Conservation (phyloP, 1,284 basidiomycete genomes). For the Cryptococcus sp. region DNA sequence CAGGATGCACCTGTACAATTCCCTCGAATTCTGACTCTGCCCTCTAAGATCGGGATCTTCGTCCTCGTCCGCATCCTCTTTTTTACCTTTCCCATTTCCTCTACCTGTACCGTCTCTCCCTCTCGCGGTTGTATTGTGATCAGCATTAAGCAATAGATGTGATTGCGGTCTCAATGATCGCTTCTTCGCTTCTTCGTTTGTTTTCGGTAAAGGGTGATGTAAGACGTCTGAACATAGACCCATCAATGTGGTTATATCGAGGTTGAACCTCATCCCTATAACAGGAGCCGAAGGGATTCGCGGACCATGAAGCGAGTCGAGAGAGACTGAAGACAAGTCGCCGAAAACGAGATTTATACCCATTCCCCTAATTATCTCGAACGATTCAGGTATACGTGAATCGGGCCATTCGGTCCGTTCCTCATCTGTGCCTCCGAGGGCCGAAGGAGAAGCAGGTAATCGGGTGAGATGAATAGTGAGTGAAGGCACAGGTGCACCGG, state of each 20-base stretch:
- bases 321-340: conserved; percentile 50
- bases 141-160: conserved; percentile 10
- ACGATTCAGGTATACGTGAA: conserved; percentile 64
- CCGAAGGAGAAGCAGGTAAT: conserved; percentile 55
- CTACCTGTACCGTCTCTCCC: conserved; percentile 21
- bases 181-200: conserved; percentile 58
- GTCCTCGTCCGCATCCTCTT: conserved; percentile 18
- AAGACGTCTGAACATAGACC: conserved; percentile 79
- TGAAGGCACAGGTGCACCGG: conserved; percentile 36
- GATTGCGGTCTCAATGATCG: conserved; percentile 60
- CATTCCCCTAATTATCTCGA: conserved; percentile 61
- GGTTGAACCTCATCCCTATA: conserved; percentile 66
- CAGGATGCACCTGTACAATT: conserved; percentile 40
- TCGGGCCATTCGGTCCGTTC: conserved; percentile 46
- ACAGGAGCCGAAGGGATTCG: conserved; percentile 24
- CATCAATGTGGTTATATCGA: conserved; percentile 78
- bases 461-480: conserved; percentile 70
- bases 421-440: conserved; percentile 35
- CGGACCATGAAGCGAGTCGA: background rate
- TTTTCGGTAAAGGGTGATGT: conserved; percentile 66
- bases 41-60: conserved; percentile 17
- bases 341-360: conserved; percentile 69
- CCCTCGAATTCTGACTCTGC: conserved; percentile 46
- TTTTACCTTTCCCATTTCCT: conserved; percentile 59
- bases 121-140: background rate